Evolutionary conservation across 371 early-diverging fungal species (phyloP).

Genomic region (Entomophthora muscae): DNA sequence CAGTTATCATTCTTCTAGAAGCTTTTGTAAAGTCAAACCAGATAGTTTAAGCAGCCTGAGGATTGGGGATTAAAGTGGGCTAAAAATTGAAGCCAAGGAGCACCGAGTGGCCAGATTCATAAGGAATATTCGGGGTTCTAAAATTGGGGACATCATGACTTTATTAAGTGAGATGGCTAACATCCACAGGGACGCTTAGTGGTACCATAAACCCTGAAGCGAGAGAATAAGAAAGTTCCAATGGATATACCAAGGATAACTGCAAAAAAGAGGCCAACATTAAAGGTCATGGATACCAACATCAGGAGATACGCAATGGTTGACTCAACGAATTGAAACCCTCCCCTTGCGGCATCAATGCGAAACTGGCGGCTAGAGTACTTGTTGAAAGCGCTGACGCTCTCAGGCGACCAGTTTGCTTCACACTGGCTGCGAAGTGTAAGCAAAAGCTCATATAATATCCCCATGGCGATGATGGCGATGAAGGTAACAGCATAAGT

Average conservation of each 20-base stretch:
- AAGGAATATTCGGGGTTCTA: no score
- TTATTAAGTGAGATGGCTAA: no score
- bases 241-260: conserved; percentile 29
- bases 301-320: conserved; percentile 31
- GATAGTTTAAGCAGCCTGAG: no score
- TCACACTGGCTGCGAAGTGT: conserved; percentile 18
- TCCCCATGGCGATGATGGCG: conserved; percentile 20
- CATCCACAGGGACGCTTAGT: conserved; percentile 8
- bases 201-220: conserved; percentile 9
- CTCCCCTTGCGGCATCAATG: conserved; percentile 10
- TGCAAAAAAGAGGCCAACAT: conserved; percentile 36
- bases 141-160: no score
- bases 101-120: no score
- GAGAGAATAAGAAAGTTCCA: conserved; percentile 27
- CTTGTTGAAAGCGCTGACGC: background rate
- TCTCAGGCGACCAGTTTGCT: conserved; percentile 15
- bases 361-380: background rate
- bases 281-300: conserved; percentile 49
- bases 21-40: no score
- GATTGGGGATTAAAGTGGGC: no score
- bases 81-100: no score
- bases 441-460: conserved; percentile 17
- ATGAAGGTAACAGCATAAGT: conserved; percentile 21
- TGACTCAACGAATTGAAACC: conserved; percentile 19
- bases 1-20: no score